Evolutionary conservation across 768 basidiomycete genomes (phyloP).

Genomic region (Phylloporus sp.): DNA sequence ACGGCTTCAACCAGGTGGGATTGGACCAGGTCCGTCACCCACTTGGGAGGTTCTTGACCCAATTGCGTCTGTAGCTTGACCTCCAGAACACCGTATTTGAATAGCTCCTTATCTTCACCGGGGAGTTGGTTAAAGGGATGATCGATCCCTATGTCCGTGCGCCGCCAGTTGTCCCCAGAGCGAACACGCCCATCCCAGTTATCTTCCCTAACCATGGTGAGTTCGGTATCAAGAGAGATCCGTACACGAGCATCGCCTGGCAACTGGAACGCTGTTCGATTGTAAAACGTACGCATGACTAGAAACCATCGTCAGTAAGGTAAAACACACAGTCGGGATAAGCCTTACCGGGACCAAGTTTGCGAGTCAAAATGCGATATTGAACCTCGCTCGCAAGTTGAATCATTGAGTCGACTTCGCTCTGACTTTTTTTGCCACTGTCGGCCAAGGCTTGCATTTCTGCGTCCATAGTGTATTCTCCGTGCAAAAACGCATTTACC

Average conservation of each 20-base stretch:
- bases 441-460: conserved; percentile 84
- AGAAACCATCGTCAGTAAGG: not conserved
- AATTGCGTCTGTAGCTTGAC: conserved; percentile 96
- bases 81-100: conserved; percentile 96
- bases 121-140: conserved; percentile 78
- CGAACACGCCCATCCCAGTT: conserved; percentile 86
- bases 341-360: conserved; percentile 71
- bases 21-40: conserved; percentile 95
- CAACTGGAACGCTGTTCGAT: conserved; percentile 97
- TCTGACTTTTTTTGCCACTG: conserved; percentile 89
- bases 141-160: conserved; percentile 91
- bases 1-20: conserved; percentile 96
- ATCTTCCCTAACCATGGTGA: conserved; percentile 92
- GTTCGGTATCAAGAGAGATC: conserved; percentile 95
- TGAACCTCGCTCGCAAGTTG: conserved; percentile 98
- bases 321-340: not conserved
- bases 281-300: conserved; percentile 98
- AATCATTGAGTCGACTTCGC: conserved; percentile 91
- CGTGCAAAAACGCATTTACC: conserved; percentile 85
- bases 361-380: conserved; percentile 79
- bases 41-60: conserved; percentile 92
- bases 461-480: conserved; percentile 89
- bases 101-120: conserved; percentile 81
- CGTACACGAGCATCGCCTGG: conserved; percentile 98
- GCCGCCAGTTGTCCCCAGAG: conserved; percentile 88